Base-by-base conservation (phyloP, 208 protist species). In the Tritrichomonas foetus region DNA sequence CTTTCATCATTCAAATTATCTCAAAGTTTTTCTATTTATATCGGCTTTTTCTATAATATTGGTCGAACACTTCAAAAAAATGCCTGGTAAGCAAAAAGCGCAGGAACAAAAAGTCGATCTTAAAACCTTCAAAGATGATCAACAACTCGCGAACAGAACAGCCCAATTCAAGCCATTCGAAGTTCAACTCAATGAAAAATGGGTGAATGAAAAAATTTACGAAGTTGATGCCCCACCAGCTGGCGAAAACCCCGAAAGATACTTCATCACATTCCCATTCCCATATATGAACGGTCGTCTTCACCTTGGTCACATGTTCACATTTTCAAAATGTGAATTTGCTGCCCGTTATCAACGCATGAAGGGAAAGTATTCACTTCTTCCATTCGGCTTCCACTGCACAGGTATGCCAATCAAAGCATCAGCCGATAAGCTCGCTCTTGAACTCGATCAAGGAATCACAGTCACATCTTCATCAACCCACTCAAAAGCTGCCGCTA, bases 321-420 rank as follows among this genome's bases (percentile, higher is more conserved):
- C 98, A 36, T 93, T 99, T 33, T 98, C 98, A 74, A 99, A 99
- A 96, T 95, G 97, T 47, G 99, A 99, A 96, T 99, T 99, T 95
- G 97, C 97, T 47, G 98, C 97, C 44, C 97, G 98, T 93, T 99
- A 98, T 95, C 94, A 94, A 47, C 97, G 97, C 72, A 97, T 99
- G 95, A 97, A 98, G 95, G 99, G 99, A 36, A 97, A 98, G 94
- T 95, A 97, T 41, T 97, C 97, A 8, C 96, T 99, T n/a, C 99
- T 99, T 96, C 98, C 99, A n/a, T 99, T 99, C 95, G 98, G 96
- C 20, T 99, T 99, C 95, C 99, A 99, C 96, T 99, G 98, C 95
- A 99, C 99, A 0, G 99, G 99, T 94, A 99, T 99, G 97, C 99
- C 99, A 82, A 99, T 99, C 95, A 98, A 94, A 55, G 98, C 98